Base-by-base conservation (phyloP, 2,329 filamentous ascomycete species). In the Scedosporium aurantiacum region DNA sequence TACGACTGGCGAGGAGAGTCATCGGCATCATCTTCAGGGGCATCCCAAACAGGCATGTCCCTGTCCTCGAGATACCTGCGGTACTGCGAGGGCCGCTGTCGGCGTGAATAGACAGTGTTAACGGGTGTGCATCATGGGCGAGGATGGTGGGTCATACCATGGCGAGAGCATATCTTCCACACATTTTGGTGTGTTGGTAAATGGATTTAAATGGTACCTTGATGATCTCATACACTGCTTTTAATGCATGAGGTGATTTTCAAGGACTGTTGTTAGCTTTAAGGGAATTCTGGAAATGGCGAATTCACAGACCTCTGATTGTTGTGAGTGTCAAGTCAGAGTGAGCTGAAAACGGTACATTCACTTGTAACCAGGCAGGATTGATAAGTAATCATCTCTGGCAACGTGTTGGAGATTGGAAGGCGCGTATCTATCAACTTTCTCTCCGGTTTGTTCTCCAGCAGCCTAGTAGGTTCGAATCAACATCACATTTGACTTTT, bases 71-170 rank as follows among this genome's bases (percentile, higher is more conserved):
- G 78, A 71, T 88, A 85, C 61, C 80, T 82, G 60, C 88, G 87
- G 62, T 96, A 81, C 70, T 91, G 87, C 25, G 86, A 87, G 41
- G 90, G 87, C 64, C 90, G 83, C 90, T 95, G 67, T 43, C 32
- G 18, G 56, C 12, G 47, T 61, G 52, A 25, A 55, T 28, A n/a
- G 71, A 74, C 79, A 64, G 18, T 75, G 85, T 32, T 12, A 28
- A 10, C 45, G 14, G 21, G 45, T 25, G 21, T 32, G 32, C n/a
- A n/a, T 57, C 12, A 14, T 14, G 56, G 40, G 21, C n/a, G 28
- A 8, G 23, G 18, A 23, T 62, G 3, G 3, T 1, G n/a, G 60
- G 7, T 64, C 70, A 62, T 65, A 75, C 73, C 63, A 75, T 63
- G 10, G 70, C 68, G 43, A 74, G 63, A 2, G 69, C 70, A 63